These are phyloP conservation scores for Echria macrotheca DNA, from an alignment of 495 filamentous ascomycete species.

Conservation along the genomic window DNA sequence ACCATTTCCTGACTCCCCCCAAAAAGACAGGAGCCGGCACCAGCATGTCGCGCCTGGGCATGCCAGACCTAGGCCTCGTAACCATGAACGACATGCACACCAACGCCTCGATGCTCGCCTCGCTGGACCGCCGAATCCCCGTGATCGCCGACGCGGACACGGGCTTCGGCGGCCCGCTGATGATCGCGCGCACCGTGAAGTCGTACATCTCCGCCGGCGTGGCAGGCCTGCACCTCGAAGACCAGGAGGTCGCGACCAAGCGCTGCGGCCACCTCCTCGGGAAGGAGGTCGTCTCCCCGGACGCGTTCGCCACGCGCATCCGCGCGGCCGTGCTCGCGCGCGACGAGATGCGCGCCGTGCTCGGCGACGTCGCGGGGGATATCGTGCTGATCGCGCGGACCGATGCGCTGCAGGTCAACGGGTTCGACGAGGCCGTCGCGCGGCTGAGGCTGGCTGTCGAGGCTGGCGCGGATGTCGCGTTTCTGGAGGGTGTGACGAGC, in stretches of 20 bases:
- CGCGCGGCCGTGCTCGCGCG: slow-evolving; percentile 34
- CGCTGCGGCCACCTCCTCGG: slow-evolving; percentile 58
- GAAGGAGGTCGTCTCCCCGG: slow-evolving; percentile 53
- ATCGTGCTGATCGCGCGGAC: slow-evolving; percentile 68
- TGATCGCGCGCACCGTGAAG: slow-evolving; percentile 55
- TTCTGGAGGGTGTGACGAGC: slow-evolving; percentile 59
- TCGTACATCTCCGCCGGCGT: slow-evolving; percentile 64
- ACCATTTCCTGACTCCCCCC: too few relatives aligned
- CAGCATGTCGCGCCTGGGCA: slow-evolving; percentile 55
- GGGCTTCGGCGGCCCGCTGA: slow-evolving; percentile 57
- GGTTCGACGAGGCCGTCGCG: slow-evolving; percentile 56
- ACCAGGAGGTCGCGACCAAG: slow-evolving; percentile 62
- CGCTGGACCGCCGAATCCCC: slow-evolving; percentile 49
- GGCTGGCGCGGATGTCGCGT: slow-evolving; percentile 59
- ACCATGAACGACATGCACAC: slow-evolving; percentile 58
- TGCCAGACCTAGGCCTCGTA: slow-evolving; percentile 62
- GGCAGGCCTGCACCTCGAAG: slow-evolving; percentile 67
- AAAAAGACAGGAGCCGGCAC: slow-evolving; percentile 77
- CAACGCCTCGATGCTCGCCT: slow-evolving; percentile 63
- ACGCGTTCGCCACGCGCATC: slow-evolving; percentile 53
- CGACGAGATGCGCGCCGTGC: slow-evolving; percentile 29
- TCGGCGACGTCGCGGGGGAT: too few relatives aligned
- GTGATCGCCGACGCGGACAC: slow-evolving; percentile 70
- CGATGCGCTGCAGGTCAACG: slow-evolving; percentile 57
- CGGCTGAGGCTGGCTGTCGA: slow-evolving; percentile 52